Conservation (phyloP, 1,139 yeast species). For the Blastobotrys malaysiensis region DNA sequence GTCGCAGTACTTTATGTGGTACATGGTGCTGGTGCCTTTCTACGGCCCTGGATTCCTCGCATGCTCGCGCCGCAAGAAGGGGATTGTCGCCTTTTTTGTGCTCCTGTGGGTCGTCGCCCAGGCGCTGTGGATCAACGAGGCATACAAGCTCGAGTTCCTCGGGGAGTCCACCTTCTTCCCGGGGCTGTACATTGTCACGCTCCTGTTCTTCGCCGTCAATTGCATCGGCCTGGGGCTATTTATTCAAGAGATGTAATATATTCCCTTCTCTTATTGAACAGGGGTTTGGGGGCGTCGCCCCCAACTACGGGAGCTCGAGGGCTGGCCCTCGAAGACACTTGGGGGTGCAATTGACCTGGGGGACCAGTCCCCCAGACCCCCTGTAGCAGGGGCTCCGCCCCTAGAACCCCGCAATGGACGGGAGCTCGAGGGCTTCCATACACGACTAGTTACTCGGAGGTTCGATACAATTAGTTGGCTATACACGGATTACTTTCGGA, state of each 20-base stretch:
- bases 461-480: neutral
- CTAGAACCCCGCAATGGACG: no score
- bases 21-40: conserved; percentile 74
- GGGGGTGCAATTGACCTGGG: no score
- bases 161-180: conserved; percentile 65
- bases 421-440: no score
- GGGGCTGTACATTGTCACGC: conserved; percentile 53
- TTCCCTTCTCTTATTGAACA: no score
- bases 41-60: conserved; percentile 31
- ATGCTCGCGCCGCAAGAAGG: neutral
- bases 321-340: no score
- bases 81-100: conserved; percentile 32
- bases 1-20: conserved; percentile 88
- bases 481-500: conserved; percentile 8
- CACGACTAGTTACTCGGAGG: no score
- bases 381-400: no score
- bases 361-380: no score
- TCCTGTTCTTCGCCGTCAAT: conserved; percentile 64
- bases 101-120: conserved; percentile 66
- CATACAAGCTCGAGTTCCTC: conserved; percentile 73
- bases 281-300: no score
- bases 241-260: conserved; percentile 9
- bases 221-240: conserved; percentile 50
- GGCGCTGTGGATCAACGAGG: conserved; percentile 71
- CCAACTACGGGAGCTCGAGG: no score